Evolutionary conservation across 495 filamentous ascomycete species (phyloP), one percentile per base, ranked within the genome.

Genomic region (Tuber microsphaerosporum): DNA sequence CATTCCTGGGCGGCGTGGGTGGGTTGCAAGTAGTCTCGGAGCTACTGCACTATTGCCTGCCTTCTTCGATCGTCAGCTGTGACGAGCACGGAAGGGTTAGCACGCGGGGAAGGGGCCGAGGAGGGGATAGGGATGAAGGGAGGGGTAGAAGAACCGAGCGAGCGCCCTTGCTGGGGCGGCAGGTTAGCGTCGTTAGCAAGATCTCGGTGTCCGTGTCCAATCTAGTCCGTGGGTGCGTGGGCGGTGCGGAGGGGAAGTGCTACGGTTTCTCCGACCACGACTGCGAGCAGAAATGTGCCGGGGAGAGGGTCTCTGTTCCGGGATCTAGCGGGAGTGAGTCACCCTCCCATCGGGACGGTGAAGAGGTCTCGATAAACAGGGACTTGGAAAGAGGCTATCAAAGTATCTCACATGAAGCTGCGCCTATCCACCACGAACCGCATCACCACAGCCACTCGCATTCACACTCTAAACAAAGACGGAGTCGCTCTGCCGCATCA

Each of bases 51-150:
- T 89, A 87, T 39, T 90, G 90, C 81, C 90, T 98, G 70, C 95
- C 96, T 0, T 95, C 93, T n/a, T 92, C 95, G 81, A 90, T 97
- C 37, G 94, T 97, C 74, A 93, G 93, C 83, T 99, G 95, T 84
- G 92, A 94, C 73, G 80, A 81, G 31, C 80, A 82, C 45, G 72
- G 56, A 14, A 26, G 26, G 26, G 56, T 65, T 8, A 65, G 16
- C 56, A 65, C 26, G 14, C 85, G 87, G 74, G 73, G 79, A 17
- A 65, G 65, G 19, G 77, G 72, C 8, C 19, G 42, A 16, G 72
- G 74, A 16, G 93, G 97, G 83, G 90, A 86, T 51, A 93, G 97
- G 78, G 88, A 88, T 41, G 85, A 88, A 75, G 74, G 80, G 22
- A 65, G 44, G 12, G 77, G 69, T 2, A 12, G 42, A 19, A 61